These are phyloP conservation scores for Sinapis alba DNA, from an alignment of 441 rosid genomes.

Conservation along the genomic window DNA sequence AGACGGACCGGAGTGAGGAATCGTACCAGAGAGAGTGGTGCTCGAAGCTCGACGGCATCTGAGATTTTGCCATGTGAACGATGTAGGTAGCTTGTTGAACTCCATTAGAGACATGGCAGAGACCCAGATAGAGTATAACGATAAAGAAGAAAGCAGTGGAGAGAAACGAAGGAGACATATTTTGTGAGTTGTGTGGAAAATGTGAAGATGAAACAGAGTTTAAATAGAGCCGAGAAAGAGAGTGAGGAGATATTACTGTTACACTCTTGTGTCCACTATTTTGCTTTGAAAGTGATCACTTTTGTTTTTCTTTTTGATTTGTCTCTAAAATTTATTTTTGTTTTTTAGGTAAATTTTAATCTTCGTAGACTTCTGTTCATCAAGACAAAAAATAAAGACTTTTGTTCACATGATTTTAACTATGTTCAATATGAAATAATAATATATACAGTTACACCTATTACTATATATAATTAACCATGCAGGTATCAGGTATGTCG, in stretches of 20 bases:
- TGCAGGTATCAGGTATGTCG: too few species aligned
- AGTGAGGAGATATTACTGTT: neutral
- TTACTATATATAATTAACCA: too few species aligned
- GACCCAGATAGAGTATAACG: conserved; percentile 42
- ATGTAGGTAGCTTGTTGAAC: conserved; percentile 57
- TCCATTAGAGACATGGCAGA: conserved; percentile 40
- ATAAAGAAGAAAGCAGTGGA: neutral
- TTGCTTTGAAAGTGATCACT: neutral
- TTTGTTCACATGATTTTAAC: neutral
- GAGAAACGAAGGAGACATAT: conserved; percentile 22
- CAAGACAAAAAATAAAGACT: neutral
- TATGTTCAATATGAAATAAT: neutral
- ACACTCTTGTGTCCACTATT: too few species aligned
- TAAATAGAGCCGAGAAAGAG: conserved; percentile 7
- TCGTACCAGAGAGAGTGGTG: conserved; percentile 82
- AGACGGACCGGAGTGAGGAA: conserved; percentile 73
- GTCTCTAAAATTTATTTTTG: too few species aligned
- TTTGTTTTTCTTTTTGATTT: neutral
- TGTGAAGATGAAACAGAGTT: conserved; percentile 8
- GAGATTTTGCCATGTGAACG: conserved; percentile 71
- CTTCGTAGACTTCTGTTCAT: neutral
- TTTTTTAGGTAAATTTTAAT: too few species aligned
- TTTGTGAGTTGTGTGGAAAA: neutral
- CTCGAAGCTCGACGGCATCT: conserved; percentile 64
- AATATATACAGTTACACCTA: too few species aligned